Percentiles rank a stretch among this genome's conserved stretches.
Conservation (phyloP, 108 stramenopile species). For the Heterococcus sp. region DNA sequence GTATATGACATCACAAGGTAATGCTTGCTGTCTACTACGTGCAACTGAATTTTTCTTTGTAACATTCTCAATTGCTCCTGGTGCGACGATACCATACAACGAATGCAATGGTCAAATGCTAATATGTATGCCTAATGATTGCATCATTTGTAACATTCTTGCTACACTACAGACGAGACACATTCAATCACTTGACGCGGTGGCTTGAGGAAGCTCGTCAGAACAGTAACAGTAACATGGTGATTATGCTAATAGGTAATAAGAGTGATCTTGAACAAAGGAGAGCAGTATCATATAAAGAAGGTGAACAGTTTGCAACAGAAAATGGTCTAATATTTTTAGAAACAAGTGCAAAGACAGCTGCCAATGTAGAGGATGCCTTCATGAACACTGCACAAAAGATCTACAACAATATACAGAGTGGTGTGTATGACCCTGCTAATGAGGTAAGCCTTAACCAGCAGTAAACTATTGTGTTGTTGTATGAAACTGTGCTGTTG, state of each 20-base stretch:
- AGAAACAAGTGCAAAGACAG: conserved; percentile 96
- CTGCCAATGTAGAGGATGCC: conserved; percentile 94
- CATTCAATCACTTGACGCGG: conserved; percentile 89
- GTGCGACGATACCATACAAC: no score
- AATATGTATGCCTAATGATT: no score
- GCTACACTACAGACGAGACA: conserved; percentile 68
- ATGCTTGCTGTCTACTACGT: no score
- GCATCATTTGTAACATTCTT: not conserved
- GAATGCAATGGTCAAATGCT: no score
- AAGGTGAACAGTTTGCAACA: conserved; percentile 77
- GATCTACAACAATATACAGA: conserved; percentile 92
- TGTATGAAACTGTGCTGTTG: no score
- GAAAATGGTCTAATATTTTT: conserved; percentile 94
- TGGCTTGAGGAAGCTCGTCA: conserved; percentile 99
- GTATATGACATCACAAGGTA: conserved; percentile 97
- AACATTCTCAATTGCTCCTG: no score
- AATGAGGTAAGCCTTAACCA: conserved; percentile 76
- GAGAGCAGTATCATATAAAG: conserved; percentile 53
- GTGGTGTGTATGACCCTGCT: conserved; percentile 89
- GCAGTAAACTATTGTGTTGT: no score
- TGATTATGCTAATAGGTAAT: conserved; percentile 83
- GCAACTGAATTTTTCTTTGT: no score
- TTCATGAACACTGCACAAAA: conserved; percentile 94
- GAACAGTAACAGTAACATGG: conserved; percentile 95
- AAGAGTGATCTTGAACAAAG: conserved; percentile 50